Evolutionary conservation across 2,329 filamentous ascomycete genomes (phyloP), one percentile per base, ranked within the genome.

Genomic region (Sporothrix dimorphospora): DNA sequence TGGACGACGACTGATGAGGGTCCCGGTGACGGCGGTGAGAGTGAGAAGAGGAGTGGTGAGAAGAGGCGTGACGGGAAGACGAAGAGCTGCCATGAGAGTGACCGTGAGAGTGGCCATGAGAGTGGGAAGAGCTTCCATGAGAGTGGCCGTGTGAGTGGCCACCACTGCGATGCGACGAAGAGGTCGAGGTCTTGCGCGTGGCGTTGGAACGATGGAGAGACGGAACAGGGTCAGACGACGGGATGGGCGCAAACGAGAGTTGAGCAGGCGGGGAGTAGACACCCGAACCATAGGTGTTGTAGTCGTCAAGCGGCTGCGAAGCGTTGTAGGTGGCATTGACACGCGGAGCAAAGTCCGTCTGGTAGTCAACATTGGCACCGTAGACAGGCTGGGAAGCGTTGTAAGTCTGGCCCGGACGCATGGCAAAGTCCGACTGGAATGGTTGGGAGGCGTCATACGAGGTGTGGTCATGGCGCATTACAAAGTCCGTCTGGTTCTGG

Each of bases 381-480:
- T 7, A 27, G 38, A 19, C 21, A 11, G 51, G 51, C n/a, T 24
- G n/a, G 5, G 21, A n/a, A 24, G 61, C 61, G 21, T 65, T 24
- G 38, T 65, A 65, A 4, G 61, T 65, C n/a, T 47, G 61, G 61
- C 61, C 61, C n/a, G 38, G 61, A 21, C 61, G 61, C n/a, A 27
- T 27, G n/a, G 40, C 38, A 45, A 61, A 61, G 55, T 61, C 55
- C 8, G 55, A 14, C 30, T 61, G 55, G 30, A 61, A 61, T 3
- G 14, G 55, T 16, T 61, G 55, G 12, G 55, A 61, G n/a, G 55
- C 55, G 30, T 61, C 34, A 16, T 61, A 61, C 7, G 55, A 38
- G 14, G 49, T 53, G 5, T 61, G 27, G 19, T 34, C 30, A 12
- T 16, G 27, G 55, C 55, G 55, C 55, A 61, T 61, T 14, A 40